Evolutionary conservation across 352 stramenopile species (phyloP).

Genomic region (Globisporangium okanoganense): DNA sequence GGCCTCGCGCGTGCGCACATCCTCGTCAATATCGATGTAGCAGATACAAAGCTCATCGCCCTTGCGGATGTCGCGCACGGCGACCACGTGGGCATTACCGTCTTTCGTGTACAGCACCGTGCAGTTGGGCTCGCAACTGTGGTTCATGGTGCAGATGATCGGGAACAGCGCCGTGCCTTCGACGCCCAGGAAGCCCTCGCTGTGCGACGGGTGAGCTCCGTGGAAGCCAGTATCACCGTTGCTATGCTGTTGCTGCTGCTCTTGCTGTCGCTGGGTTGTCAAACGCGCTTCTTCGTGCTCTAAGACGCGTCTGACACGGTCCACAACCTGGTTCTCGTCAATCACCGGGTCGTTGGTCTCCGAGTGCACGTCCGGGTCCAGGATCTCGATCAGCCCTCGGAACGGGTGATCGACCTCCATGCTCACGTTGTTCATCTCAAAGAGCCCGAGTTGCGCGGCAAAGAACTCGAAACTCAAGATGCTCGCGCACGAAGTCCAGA

Average conservation of each 20-base stretch:
- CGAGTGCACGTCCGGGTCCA: slow-evolving; percentile 41
- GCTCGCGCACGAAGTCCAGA: slow-evolving; percentile 56
- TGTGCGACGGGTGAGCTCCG: slow-evolving; percentile 11
- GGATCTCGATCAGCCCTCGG: slow-evolving; percentile 58
- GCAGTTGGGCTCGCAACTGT: slow-evolving; percentile 94
- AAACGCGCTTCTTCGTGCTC: slow-evolving; percentile 35
- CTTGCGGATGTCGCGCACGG: slow-evolving; percentile 60
- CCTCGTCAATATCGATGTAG: slow-evolving; percentile 90
- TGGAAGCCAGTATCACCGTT: slow-evolving; percentile 1
- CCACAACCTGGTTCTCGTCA: slow-evolving; percentile 27
- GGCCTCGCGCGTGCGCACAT: slow-evolving; percentile 59
- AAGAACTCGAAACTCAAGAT: slow-evolving; percentile 87
- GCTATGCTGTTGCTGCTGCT: slow-evolving; percentile 57
- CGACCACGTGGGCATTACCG: slow-evolving; percentile 69
- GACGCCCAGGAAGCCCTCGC: slow-evolving; percentile 88
- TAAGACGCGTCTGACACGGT: slow-evolving; percentile 40
- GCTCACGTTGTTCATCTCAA: slow-evolving; percentile 96
- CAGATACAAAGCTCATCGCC: slow-evolving; percentile 94
- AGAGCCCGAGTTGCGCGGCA: slow-evolving; percentile 89
- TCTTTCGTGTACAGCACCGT: slow-evolving; percentile 88
- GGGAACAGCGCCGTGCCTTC: slow-evolving; percentile 94
- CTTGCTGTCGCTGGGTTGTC: slow-evolving; percentile 8
- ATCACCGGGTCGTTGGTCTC: slow-evolving; percentile 23
- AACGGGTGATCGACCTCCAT: slow-evolving; percentile 88
- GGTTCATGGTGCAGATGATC: slow-evolving; percentile 96